Evolutionary conservation across 441 rosid genomes (phyloP).

Genomic region (Lepidium campestre): DNA sequence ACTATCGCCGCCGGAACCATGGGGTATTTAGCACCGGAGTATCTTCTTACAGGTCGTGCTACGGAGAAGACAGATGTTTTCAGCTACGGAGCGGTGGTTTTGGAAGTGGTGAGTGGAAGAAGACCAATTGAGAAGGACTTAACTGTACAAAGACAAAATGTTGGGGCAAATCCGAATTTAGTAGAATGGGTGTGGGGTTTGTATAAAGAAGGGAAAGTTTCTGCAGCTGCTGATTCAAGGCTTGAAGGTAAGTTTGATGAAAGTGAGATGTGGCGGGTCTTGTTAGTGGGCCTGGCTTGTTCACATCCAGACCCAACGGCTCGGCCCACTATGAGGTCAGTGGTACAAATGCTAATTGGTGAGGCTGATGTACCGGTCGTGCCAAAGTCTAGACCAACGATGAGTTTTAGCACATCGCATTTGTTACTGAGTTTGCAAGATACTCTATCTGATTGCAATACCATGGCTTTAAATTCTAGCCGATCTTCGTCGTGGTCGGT

Average conservation of each 20-base stretch:
- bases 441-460: constrained; percentile 80
- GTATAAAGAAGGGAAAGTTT: constrained; percentile 69
- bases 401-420: constrained; percentile 88
- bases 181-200: constrained; percentile 97
- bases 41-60: constrained; percentile 82
- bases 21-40: constrained; percentile 99
- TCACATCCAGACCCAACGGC: constrained; percentile 85
- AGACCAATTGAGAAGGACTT: constrained; percentile 84
- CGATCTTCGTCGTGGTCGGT: constrained; percentile 47
- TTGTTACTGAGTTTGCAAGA: constrained; percentile 80
- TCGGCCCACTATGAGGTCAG: constrained; percentile 81
- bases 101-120: constrained; percentile 82
- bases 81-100: constrained; percentile 90
- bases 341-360: constrained; percentile 86
- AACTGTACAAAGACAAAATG: constrained; percentile 30
- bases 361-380: constrained; percentile 85
- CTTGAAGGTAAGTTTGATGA: constrained; percentile 70
- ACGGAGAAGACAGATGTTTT: constrained; percentile 82
- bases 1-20: constrained; percentile 96
- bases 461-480: constrained; percentile 40
- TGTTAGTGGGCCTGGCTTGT: constrained; percentile 79
- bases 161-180: constrained; percentile 50
- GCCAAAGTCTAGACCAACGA: constrained; percentile 68
- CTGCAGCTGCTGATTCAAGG: constrained; percentile 62
- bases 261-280: constrained; percentile 62